Evolutionary conservation across 345 rosid species (phyloP).

Genomic region (Citrus sp.): DNA sequence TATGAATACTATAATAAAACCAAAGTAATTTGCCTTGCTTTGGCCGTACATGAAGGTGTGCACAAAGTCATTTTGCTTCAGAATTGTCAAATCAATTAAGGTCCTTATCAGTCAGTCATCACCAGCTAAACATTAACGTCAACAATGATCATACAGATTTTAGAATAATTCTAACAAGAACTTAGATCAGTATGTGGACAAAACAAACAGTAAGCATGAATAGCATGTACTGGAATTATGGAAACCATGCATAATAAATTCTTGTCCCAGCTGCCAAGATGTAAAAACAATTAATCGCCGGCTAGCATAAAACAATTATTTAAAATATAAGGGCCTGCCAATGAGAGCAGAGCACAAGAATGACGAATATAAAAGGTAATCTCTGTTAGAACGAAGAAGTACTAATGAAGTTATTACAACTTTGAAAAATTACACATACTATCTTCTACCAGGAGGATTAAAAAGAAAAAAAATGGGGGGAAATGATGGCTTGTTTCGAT

Average conservation of each 20-base stretch:
- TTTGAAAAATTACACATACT: neutral
- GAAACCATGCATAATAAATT: conserved; percentile 1
- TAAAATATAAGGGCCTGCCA: conserved; percentile 28
- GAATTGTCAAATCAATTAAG: conserved; percentile 14
- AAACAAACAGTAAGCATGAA: neutral
- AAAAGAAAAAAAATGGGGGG: conserved; percentile 28
- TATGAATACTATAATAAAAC: neutral
- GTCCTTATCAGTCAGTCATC: neutral
- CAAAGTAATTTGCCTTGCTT: neutral
- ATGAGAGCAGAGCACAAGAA: neutral
- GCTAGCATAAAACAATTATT: conserved; percentile 18
- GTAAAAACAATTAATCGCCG: conserved; percentile 20
- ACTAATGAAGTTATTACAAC: conserved; percentile 12
- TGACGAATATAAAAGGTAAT: conserved; percentile 12
- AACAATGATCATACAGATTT: neutral
- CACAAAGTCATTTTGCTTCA: conserved; percentile 1
- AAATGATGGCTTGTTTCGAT: conserved; percentile 51
- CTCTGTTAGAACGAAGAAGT: neutral
- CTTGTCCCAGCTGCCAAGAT: conserved; percentile 18
- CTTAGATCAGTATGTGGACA: neutral
- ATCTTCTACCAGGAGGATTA: neutral
- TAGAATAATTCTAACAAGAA: conserved; percentile 1
- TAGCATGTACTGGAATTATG: conserved; percentile 2
- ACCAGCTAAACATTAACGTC: neutral
- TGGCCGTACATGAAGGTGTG: conserved; percentile 7